Base-by-base conservation (phyloP, 129 eudicot species). In the Scalesia atractyloides region DNA sequence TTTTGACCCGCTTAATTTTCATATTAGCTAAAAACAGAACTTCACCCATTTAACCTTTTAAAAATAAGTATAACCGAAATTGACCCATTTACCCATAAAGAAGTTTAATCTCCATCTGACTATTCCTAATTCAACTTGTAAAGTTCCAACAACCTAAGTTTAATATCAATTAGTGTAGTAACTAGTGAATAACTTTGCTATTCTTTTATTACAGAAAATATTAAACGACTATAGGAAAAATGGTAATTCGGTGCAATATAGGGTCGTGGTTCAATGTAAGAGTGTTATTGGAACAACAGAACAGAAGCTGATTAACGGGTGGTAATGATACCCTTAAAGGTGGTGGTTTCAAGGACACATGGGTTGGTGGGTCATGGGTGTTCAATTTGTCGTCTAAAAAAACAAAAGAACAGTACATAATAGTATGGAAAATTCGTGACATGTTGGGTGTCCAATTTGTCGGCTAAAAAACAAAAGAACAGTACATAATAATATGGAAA, bases 271-370 rank as follows among this genome's bases (percentile, higher is more conserved):
- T 62, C 47, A 36, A 62, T 62, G 16, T 36, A 63, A 63, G 15
- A 37, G 48, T 9, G 48, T 15, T 11, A 62, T 62, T 2, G 16
- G n/a, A 36, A 62, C n/a, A 57, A 57, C 48, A 62, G 43, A 5
- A 60, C 44, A 60, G 44, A 33, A 13, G 19, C 66, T 60, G 66
- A 60, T 33, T 60, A 30, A 60, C 20, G 19, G 46, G 44, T 33
- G 12, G 44, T 22, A 30, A 13, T 30, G 66, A 33, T 13, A 60
- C 18, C 41, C 43, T 60, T 30, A 33, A 26, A 46, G 46, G 12
- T 60, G 34, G 66, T 60, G 13, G 67, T 62, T 62, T n/a, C 48
- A 62, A 33, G 24, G 48, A 62, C 67, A 62, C 46, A n/a, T 62
- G 24, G 24, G 30, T 44, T 17, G 5, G 15, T 72, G 60, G 34